Evolutionary conservation across 2,329 filamentous ascomycete genomes (phyloP), one percentile per base, ranked within the genome.

Genomic region (Aspergillus persii): DNA sequence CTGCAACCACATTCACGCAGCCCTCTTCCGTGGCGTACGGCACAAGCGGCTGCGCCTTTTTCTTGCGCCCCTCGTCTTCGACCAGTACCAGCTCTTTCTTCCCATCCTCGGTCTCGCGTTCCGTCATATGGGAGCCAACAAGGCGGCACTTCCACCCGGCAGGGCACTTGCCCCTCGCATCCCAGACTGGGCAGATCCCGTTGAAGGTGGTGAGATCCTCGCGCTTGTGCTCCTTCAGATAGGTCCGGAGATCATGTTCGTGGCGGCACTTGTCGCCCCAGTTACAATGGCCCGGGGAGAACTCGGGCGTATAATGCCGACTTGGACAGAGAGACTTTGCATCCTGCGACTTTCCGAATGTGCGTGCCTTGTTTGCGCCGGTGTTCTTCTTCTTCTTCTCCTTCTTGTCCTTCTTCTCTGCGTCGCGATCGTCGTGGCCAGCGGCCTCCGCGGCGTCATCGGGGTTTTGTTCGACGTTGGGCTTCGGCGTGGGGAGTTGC

Each of bases 81-180:
- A 89, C 69, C 52, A 96, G 81, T 3, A 94, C 81, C 54, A 98
- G 78, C 76, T 98, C 94, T 69, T 90, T 92, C 66, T 85, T 85
- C 8, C 92, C 94, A 73, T 96, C 93, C 56, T 88, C 87, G 23
- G 82, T 86, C 64, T 90, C 86, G 27, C 90, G 77, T 76, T 98
- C 94, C 62, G 87, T 83, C 68, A 92, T 95, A 76, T 99, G 95
- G 63, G 91, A 96, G 63, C 84, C 84, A 36, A 91, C 89, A 71
- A 97, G 96, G 26, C 94, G 89, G 74, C 95, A 99, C 74, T 94
- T 96, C 93, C 94, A 99, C 5, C 95, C 95, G 12, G 89, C 86
- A 52, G 85, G 83, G 69, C 95, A 99, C 62, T 82, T 86, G 11
- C 93, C 93, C 63, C 89, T 85, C 15, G 81, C 80, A 65, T 91